Evolutionary conservation across 1,139 yeast species (phyloP).

Genomic region (Lodderomyces theae): DNA sequence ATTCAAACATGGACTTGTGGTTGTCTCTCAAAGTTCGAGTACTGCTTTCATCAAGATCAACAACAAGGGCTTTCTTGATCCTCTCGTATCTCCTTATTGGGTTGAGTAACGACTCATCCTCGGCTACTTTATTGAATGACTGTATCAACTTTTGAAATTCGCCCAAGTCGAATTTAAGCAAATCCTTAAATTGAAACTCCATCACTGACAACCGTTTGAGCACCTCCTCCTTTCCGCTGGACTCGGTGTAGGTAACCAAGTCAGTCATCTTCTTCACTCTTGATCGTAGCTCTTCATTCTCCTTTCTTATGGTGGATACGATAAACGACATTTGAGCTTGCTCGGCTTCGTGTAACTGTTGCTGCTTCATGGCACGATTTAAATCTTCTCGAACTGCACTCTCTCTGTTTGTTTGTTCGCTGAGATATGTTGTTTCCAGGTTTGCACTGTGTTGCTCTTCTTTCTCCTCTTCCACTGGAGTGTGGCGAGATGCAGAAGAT

Average conservation of each 20-base stretch:
- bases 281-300: conserved; percentile 24
- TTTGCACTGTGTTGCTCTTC: background rate
- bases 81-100: conserved; percentile 51
- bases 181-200: conserved; percentile 38
- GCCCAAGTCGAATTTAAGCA: conserved; percentile 35
- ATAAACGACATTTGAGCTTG: conserved; percentile 44
- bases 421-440: conserved; percentile 1
- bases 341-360: conserved; percentile 48
- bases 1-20: conserved; percentile 54
- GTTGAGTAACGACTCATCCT: conserved; percentile 55
- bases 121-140: conserved; percentile 55
- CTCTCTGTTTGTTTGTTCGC: conserved; percentile 6
- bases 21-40: conserved; percentile 39
- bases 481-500: background rate
- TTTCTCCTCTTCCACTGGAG: background rate
- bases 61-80: conserved; percentile 23
- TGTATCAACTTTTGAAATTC: conserved; percentile 44
- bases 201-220: conserved; percentile 21
- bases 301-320: conserved; percentile 40
- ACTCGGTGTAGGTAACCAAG: conserved; percentile 17
- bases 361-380: conserved; percentile 46
- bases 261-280: conserved; percentile 10
- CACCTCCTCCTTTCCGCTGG: conserved; percentile 18
- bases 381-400: conserved; percentile 34
- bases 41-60: conserved; percentile 18